Evolutionary conservation across 805 yeast genomes (phyloP).

Genomic region (Candida hungchunana): DNA sequence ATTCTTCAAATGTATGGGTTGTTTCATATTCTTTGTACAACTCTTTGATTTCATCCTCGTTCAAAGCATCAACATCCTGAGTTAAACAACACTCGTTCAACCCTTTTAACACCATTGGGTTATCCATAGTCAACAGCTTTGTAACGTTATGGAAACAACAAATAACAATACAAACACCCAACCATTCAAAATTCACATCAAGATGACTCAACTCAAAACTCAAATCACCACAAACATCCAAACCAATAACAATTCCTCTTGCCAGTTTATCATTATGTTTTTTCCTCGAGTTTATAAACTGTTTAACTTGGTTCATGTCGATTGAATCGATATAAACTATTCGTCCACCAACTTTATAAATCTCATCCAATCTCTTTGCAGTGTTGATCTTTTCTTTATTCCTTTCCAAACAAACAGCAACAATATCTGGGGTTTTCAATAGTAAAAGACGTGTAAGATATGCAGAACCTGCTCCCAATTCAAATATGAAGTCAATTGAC

Average conservation of each 20-base stretch:
- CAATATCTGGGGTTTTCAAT: background rate
- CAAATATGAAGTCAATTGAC: slow-evolving; percentile 13
- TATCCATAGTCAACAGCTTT: slow-evolving; percentile 1
- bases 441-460: slow-evolving; percentile 7
- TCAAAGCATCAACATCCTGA: slow-evolving; percentile 11
- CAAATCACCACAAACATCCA: slow-evolving; percentile 17
- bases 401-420: slow-evolving; percentile 11
- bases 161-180: slow-evolving; percentile 8
- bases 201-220: background rate
- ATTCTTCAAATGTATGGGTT: background rate
- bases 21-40: background rate
- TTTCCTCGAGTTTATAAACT: slow-evolving; percentile 6
- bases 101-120: background rate
- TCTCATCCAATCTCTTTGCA: slow-evolving; percentile 7
- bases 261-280: slow-evolving; percentile 4
- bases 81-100: background rate
- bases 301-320: background rate
- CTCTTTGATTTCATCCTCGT: slow-evolving; percentile 5
- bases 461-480: slow-evolving; percentile 14
- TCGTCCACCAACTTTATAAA: background rate
- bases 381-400: background rate
- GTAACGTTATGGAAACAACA: slow-evolving; percentile 17
- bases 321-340: slow-evolving; percentile 1
- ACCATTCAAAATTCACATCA: slow-evolving; percentile 5
- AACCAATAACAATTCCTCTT: slow-evolving; percentile 12